These are phyloP conservation scores for Eimeria falciformis DNA, from an alignment of 169 alveolate species.

Conservation along the genomic window DNA sequence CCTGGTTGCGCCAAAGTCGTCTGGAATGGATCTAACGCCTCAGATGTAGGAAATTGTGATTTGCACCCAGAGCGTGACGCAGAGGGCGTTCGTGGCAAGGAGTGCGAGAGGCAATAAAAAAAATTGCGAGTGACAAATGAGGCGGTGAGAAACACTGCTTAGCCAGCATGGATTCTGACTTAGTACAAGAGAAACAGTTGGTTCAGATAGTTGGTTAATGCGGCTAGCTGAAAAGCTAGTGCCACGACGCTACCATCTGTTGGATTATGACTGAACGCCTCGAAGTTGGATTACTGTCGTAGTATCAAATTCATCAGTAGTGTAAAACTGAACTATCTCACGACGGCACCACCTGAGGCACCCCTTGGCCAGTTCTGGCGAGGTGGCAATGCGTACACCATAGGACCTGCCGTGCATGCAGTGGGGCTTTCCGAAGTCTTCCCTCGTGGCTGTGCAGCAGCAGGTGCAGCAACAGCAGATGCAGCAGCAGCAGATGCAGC, in stretches of 20 bases:
- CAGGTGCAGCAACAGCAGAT: not conserved
- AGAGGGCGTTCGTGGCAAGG: constrained; percentile 3
- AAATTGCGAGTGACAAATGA: constrained; percentile 65
- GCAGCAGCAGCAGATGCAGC: not conserved
- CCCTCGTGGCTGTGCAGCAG: no score
- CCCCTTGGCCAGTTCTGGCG: no score
- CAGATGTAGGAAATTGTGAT: constrained; percentile 62
- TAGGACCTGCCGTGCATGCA: no score
- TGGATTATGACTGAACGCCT: constrained; percentile 82
- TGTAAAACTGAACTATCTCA: no score
- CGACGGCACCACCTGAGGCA: no score
- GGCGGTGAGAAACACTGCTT: constrained; percentile 78
- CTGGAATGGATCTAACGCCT: constrained; percentile 76
- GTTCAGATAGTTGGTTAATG: constrained; percentile 80
- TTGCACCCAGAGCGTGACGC: constrained; percentile 29
- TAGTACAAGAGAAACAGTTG: constrained; percentile 82
- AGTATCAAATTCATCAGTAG: constrained; percentile 86
- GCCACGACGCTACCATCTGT: constrained; percentile 82
- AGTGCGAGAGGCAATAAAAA: constrained; percentile 31
- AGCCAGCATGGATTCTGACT: constrained; percentile 83
- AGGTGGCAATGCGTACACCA: no score
- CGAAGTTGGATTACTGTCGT: constrained; percentile 84
- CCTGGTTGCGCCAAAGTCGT: constrained; percentile 78
- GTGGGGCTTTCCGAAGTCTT: no score
- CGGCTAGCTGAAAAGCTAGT: constrained; percentile 80